Percentiles rank a stretch among this genome's conserved stretches.
Conservation (phyloP, 73 alveolate species). For the Paramecium tetraurelia region DNA sequence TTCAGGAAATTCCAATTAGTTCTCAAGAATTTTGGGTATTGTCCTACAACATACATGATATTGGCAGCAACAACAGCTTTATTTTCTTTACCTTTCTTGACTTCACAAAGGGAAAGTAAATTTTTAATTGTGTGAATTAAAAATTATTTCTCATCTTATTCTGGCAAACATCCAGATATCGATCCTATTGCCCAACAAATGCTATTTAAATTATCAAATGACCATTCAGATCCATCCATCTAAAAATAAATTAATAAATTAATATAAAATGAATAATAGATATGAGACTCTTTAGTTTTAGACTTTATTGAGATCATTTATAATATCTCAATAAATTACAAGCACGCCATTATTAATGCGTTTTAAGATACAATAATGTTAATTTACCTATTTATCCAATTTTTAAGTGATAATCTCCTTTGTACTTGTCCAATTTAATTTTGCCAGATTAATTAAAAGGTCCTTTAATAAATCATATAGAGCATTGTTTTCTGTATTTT, state of each 20-base stretch:
- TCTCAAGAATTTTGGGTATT: conserved; percentile 94
- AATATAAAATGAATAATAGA: conserved; percentile 70
- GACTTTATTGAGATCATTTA: conserved; percentile 50
- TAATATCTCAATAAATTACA: conserved; percentile 70
- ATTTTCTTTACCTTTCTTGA: conserved; percentile 73
- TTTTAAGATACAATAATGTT: conserved; percentile 62
- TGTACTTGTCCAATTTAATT: conserved; percentile 75
- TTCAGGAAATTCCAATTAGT: conserved; percentile 96
- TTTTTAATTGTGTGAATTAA: conserved; percentile 76
- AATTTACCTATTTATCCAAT: conserved; percentile 75
- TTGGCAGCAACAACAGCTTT: conserved; percentile 84
- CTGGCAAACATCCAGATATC: conserved; percentile 74
- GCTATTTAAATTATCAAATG: conserved; percentile 77
- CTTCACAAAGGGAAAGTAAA: conserved; percentile 70
- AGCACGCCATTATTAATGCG: conserved; percentile 84
- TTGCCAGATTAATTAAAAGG: conserved; percentile 74
- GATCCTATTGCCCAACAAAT: conserved; percentile 89
- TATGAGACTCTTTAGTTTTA: conserved; percentile 52
- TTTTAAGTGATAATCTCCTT: conserved; percentile 73
- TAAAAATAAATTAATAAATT: conserved; percentile 74
- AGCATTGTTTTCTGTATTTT: conserved; percentile 84
- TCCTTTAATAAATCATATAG: conserved; percentile 84
- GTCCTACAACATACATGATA: conserved; percentile 98
- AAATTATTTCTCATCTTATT: conserved; percentile 80
- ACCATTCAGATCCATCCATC: conserved; percentile 73